Evolutionary conservation across 2,329 filamentous ascomycete genomes (phyloP).

Genomic region (Diplodia scrobiculata): DNA sequence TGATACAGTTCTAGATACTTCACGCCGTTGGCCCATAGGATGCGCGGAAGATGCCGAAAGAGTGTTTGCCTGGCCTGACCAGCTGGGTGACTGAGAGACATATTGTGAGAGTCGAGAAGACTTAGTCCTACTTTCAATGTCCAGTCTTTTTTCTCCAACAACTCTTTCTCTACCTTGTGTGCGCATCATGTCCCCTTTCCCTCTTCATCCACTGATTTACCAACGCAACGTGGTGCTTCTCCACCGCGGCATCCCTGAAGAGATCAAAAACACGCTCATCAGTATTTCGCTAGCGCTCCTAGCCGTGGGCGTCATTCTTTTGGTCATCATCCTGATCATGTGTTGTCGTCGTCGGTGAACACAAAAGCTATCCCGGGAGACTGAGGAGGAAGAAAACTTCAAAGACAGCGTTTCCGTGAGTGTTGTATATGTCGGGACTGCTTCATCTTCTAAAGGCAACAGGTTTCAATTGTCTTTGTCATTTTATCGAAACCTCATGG

Average conservation of each 20-base stretch:
- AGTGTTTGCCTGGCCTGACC: neutral
- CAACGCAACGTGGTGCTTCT: neutral
- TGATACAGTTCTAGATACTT: neutral
- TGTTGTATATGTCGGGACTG: neutral
- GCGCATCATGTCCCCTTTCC: neutral
- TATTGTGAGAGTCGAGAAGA: neutral
- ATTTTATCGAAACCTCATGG: neutral
- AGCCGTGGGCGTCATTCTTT: neutral
- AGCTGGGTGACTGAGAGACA: neutral
- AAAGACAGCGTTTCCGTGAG: neutral
- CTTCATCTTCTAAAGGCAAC: neutral
- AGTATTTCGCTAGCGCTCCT: constrained; percentile 5
- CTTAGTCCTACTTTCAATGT: no score
- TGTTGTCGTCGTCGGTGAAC: neutral
- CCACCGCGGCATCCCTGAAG: neutral
- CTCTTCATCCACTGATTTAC: neutral
- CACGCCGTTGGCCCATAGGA: neutral
- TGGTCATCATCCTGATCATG: constrained; percentile 3
- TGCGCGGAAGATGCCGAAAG: neutral
- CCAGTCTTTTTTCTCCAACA: neutral
- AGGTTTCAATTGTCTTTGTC: neutral
- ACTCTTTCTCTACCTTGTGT: neutral
- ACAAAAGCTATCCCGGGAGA: neutral
- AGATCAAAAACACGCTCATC: constrained; percentile 6
- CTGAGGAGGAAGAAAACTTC: neutral